Base-by-base conservation (phyloP, 164 flowering plant genomes). In the Nymphaea thermarum region DNA sequence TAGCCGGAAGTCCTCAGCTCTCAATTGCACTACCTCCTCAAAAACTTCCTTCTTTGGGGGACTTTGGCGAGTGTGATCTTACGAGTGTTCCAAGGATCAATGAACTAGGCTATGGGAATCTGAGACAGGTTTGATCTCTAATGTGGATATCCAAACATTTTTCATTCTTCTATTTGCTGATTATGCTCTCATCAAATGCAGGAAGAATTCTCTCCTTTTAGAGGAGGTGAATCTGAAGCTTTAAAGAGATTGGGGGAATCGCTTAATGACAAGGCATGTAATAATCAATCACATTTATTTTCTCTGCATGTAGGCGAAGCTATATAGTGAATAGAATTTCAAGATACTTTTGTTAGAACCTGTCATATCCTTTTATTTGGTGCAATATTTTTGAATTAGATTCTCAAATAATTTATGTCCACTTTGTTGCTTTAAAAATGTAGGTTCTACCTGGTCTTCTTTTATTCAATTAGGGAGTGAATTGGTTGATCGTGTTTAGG, bases 201-300 rank as follows among this genome's bases (percentile, higher is more conserved):
- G 98, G 87, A 83, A 77, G 88, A 84, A 4, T 72, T 69, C 65
- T 77, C 93, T 72, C 96, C 90, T 65, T 89, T 91, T 70, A 83
- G 71, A 75, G 97, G 98, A 17, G 98, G 98, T 67, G 98, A 93
- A 80, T 73, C 90, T 59, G 90, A 87, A 82, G 94, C 91, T 43
- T 72, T 91, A 72, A 88, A 79, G 81, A 87, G 90, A 75, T 69
- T 93, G 81, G 77, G 60, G 69, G 83, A 82, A 68, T 79, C 89
- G 17, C 76, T 89, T 4, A 70, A 66, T 45, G 72, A 91, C 73
- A 79, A 87, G 93, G 97, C 53, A 45, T 45, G 53, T 45, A 45
- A 45, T 45, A 45, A 45, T 45, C 7, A 45, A 45, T 45, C 7
- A 5, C 10, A 5, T 5, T 45, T 45, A 5, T 45, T 45, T 45